A percentile compares a stretch with the other conserved stretches of the same genome.
phyloP scores from a whole-genome alignment of 2,329 filamentous ascomycete genomes.

The Botrytis galanthina region DNA sequence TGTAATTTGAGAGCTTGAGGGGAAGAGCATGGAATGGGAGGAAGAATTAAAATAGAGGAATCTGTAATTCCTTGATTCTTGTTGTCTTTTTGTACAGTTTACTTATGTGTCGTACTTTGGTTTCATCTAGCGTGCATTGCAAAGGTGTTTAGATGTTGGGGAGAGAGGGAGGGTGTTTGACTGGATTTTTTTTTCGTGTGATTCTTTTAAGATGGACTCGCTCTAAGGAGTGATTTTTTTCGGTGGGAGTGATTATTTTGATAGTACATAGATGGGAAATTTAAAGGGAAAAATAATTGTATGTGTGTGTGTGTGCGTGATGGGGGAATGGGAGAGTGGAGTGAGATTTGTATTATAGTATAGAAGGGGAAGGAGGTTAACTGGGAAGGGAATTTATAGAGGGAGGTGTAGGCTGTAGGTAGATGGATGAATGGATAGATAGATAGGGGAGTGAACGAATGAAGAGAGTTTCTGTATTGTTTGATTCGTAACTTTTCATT shows the following conservation, averaged over 20 bases:
- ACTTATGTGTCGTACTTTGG: not conserved
- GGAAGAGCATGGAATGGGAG: not conserved
- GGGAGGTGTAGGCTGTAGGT: not conserved
- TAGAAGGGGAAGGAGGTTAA: not conserved
- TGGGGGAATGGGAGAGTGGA: not conserved
- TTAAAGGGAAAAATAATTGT: not conserved
- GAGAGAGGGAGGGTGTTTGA: not conserved
- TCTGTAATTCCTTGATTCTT: not conserved
- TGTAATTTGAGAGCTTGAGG: not conserved
- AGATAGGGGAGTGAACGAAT: not conserved
- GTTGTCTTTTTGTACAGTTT: not conserved
- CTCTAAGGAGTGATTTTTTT: not conserved
- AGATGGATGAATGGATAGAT: not conserved
- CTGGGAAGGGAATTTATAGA: not conserved
- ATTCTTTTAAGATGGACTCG: not conserved
- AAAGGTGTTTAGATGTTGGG: slow-evolving; percentile 10
- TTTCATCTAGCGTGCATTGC: slow-evolving; percentile 7
- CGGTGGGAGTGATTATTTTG: not conserved
- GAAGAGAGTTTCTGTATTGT: not conserved
- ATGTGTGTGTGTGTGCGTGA: not conserved
- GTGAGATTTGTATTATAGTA: not conserved
- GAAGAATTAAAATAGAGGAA: not conserved
- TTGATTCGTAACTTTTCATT: no score
- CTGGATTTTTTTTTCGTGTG: not conserved
- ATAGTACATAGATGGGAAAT: not conserved